Evolutionary conservation across 1,139 yeast species (phyloP), one percentile per base, ranked within the genome.

Genomic region (Diutina siamensis): DNA sequence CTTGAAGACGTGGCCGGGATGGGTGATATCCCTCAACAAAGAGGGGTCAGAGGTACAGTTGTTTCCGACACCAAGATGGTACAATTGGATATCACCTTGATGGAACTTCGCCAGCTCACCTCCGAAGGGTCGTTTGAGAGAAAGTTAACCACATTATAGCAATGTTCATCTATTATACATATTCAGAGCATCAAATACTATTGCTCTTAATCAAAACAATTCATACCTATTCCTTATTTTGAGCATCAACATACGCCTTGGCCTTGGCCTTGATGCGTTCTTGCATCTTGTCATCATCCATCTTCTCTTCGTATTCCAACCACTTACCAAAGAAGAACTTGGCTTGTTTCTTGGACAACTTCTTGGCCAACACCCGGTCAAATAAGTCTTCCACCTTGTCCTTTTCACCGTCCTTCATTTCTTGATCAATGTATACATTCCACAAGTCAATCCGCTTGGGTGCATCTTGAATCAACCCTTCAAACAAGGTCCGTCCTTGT

Each of bases 361-460:
- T 86, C 62, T 75, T 78, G 22, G 68, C 56, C 47, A 77, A 61
- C 5, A 83, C 87, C 60, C 97, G 78, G 63, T 88, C 96, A 57
- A 88, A 89, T 51, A 92, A 68, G 27, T 76, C 82, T 58, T 82
- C 92, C 36, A 80, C 82, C 60, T 79, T 79, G 52, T 70, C 68
- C 61, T 77, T 78, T 47, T 72, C 73, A 19, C 57, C 69, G 31
- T 55, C 54, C 62, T 84, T 85, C 59, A 85, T 80, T 64, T 92
- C 97, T 64, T 86, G 95, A 62, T 92, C 98, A 52, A 89, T 76
- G 63, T 88, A 88, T 42, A 89, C 94, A 59, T 84, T 88, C 97
- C 97, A 92, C 53, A 92, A 65, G 62, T 92, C 98, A 49, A 86
- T 78, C 64, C 95, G 78, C 70, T 87, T 87, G 49, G 97, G 94